phyloP scores from a whole-genome alignment of 225 moss, liverwort and hornwort species.

The Anthoceros angustus region DNA sequence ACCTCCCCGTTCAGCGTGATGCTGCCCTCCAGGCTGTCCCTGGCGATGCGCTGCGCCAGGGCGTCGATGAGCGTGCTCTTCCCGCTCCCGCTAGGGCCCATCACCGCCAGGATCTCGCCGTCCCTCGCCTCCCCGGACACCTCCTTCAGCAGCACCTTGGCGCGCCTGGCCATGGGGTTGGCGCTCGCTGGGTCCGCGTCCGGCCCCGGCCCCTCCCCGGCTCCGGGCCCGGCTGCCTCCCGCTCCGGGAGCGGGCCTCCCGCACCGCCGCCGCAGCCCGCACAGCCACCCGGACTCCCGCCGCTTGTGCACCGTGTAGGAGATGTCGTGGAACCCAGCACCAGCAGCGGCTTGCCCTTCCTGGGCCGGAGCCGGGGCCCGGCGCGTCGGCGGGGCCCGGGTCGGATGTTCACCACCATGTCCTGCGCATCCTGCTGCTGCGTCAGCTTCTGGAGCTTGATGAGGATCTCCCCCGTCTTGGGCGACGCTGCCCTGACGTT shows the following conservation, averaged over 20 bases:
- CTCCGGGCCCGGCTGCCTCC: constrained; percentile 13
- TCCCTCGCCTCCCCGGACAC: constrained; percentile 64
- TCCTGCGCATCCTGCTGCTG: not conserved
- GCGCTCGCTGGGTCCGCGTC: constrained; percentile 11
- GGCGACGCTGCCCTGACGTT: not conserved
- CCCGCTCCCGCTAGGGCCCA: constrained; percentile 83
- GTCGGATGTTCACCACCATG: not conserved
- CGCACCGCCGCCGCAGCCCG: constrained; percentile 19
- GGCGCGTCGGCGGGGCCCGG: not conserved
- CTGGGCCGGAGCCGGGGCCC: not conserved
- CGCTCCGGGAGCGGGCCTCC: constrained; percentile 4
- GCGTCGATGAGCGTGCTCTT: constrained; percentile 89
- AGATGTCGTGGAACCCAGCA: constrained; percentile 52
- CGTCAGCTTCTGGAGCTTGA: not conserved
- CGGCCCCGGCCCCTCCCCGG: constrained; percentile 10
- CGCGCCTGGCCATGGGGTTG: not conserved
- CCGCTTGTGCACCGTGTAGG: constrained; percentile 38
- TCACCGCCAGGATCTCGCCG: constrained; percentile 73
- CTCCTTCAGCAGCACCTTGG: constrained; percentile 32
- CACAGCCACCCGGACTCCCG: not conserved
- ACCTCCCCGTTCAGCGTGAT: constrained; percentile 65
- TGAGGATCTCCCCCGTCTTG: not conserved
- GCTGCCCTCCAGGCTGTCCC: constrained; percentile 41
- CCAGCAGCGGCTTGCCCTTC: constrained; percentile 9
- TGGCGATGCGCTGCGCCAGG: constrained; percentile 62